Percentiles rank a stretch among this genome's conserved stretches.
Evolutionary conservation across 2,329 filamentous ascomycete genomes (phyloP).

Genomic region (Colletotrichum sidae): DNA sequence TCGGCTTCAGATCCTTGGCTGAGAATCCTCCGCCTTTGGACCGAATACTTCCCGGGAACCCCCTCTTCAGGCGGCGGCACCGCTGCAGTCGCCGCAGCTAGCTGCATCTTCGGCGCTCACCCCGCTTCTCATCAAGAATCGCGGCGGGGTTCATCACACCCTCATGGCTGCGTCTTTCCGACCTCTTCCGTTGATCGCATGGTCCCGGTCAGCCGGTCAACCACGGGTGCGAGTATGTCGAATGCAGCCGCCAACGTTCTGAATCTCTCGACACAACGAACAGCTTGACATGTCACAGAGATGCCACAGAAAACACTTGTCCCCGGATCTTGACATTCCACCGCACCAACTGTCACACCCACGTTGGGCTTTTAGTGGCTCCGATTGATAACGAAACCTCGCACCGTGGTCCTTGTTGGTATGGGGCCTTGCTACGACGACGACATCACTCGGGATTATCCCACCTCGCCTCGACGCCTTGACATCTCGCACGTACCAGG

Average conservation of each 20-base stretch:
- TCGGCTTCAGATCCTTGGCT: constrained; percentile 27
- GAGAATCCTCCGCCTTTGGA: constrained; percentile 34
- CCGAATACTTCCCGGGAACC: constrained; percentile 27
- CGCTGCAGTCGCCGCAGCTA: constrained; percentile 31
- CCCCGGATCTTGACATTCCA: constrained; percentile 27
- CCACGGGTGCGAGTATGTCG: constrained; percentile 14
- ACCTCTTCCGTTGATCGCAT: constrained; percentile 29
- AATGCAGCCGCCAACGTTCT: constrained; percentile 9
- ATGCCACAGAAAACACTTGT: constrained; percentile 13
- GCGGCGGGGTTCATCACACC: constrained; percentile 34
- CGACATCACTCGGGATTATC: constrained; percentile 33
- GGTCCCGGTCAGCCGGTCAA: constrained; percentile 31
- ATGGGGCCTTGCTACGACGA: constrained; percentile 20
- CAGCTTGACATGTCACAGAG: constrained; percentile 4
- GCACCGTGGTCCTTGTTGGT: constrained; percentile 30
- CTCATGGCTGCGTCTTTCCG: constrained; percentile 31
- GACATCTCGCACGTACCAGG: constrained; percentile 23
- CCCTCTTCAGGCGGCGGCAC: constrained; percentile 25
- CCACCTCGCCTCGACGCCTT: constrained; percentile 30
- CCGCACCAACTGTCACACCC: constrained; percentile 30
- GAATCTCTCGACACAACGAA: constrained; percentile 20
- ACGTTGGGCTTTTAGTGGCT: constrained; percentile 34
- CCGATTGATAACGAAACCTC: constrained; percentile 34
- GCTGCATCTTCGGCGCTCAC: constrained; percentile 20
- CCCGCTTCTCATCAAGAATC: constrained; percentile 36